These are phyloP conservation scores for Cryphonectria radicalis DNA, from an alignment of 2,329 filamentous ascomycete genomes.

Conservation along the genomic window DNA sequence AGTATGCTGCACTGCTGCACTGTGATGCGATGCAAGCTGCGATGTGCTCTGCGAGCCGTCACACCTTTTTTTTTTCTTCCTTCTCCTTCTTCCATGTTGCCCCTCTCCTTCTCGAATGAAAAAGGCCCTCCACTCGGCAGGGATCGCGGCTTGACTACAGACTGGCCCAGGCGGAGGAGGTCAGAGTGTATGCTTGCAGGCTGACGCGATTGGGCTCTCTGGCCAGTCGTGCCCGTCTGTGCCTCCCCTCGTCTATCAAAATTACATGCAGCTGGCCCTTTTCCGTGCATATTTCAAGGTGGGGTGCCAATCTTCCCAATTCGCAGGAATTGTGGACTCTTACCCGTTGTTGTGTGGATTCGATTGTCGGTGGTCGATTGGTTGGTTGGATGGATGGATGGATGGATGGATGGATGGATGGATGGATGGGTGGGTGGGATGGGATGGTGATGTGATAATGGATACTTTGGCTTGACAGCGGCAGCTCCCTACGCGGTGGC, in stretches of 20 bases:
- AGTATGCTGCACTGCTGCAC: neutral
- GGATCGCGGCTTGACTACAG: neutral
- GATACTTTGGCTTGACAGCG: neutral
- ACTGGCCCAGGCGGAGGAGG: neutral
- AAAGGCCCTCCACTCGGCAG: neutral
- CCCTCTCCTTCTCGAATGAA: neutral
- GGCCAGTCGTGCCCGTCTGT: neutral
- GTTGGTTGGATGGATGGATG: neutral
- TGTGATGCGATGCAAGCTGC: neutral
- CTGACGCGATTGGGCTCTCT: neutral
- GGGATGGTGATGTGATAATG: neutral
- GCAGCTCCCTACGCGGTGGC: no score
- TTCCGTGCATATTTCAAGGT: neutral
- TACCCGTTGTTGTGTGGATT: neutral
- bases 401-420: neutral
- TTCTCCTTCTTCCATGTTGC: neutral
- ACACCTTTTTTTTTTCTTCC: neutral
- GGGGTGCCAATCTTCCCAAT: neutral
- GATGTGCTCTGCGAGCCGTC: neutral
- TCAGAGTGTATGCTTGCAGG: neutral
- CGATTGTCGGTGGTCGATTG: neutral
- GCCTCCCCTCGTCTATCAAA: constrained; percentile 1
- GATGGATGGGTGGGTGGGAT: neutral
- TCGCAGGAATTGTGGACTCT: neutral
- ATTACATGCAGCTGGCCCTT: constrained; percentile 2